A percentile compares a stretch with the other conserved stretches of the same genome.
Conservation (phyloP, 202 grass and related monocot genomes). For the Hordeum pubiflorum region DNA sequence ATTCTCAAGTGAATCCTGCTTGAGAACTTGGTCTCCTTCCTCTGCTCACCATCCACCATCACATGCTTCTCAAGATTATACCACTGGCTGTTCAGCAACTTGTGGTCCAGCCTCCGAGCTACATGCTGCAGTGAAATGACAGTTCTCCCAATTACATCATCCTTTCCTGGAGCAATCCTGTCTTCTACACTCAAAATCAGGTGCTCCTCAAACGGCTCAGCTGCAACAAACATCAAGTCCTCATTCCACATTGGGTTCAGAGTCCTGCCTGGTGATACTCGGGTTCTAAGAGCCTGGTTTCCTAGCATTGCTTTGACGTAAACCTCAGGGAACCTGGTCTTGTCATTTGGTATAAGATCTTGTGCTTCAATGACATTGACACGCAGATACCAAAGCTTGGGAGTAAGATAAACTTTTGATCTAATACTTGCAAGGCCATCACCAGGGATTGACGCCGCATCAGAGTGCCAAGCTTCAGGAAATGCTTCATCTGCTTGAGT, state of each 20-base stretch:
- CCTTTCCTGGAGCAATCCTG: conserved; percentile 52
- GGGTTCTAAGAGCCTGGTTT: not conserved
- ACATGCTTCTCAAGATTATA: conserved; percentile 58
- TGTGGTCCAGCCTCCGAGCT: conserved; percentile 50
- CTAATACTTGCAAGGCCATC: conserved; percentile 48
- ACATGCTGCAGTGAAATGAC: conserved; percentile 49
- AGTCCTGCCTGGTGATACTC: not conserved
- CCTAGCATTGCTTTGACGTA: conserved; percentile 6
- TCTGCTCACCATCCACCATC: conserved; percentile 55
- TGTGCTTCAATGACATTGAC: conserved; percentile 18
- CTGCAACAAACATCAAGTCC: conserved; percentile 63
- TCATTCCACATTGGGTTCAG: conserved; percentile 24
- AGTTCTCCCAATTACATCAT: conserved; percentile 50
- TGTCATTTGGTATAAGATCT: conserved; percentile 11
- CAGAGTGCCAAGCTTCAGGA: conserved; percentile 27
- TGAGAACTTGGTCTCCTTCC: conserved; percentile 56
- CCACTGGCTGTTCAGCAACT: conserved; percentile 41
- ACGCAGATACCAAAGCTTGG: conserved; percentile 35
- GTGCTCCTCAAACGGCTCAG: conserved; percentile 67
- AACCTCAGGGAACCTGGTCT: conserved; percentile 12
- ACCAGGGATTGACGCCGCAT: conserved; percentile 38
- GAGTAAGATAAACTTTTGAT: conserved; percentile 57
- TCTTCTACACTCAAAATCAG: conserved; percentile 54
- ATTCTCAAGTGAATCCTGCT: conserved; percentile 63
- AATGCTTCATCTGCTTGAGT: conserved; percentile 75